Evolutionary conservation across 1,139 yeast species (phyloP), one percentile per base, ranked within the genome.

Genomic region (Pichia sorboxylosa): DNA sequence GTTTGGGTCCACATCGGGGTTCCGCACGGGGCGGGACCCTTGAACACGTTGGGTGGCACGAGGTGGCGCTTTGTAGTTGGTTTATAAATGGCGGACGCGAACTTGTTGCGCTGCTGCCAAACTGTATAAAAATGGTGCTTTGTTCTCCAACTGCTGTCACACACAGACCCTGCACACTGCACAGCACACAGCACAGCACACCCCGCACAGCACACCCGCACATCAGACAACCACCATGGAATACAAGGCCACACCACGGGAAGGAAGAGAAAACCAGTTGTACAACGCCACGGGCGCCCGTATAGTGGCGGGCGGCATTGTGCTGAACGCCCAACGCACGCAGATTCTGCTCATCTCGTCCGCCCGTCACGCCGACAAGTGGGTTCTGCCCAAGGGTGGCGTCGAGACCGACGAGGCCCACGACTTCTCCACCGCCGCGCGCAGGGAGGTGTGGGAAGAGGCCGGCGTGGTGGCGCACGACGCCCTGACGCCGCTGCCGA

Each of bases 371-470:
- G 64, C 64, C 23, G 68, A 70, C 35, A 68, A 66, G 45, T 85
- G 94, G 94, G 82, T 92, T 11, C 57, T 90, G 9, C 98, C 98
- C 4, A 92, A 90, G 50, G 99, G 99, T 21, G 99, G 99, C 1
- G 75, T 87, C 33, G 99, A 90, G 54, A 51, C 55, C 27, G 98
- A 90, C 53, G 98, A 90, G 50, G 62, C 69, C 3, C 74, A 72
- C 26, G 45, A 53, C 27, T 54, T 43, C 35, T 37, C 43, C 5
- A 27, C 58, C 8, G 61, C 83, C 6, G 97, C 97, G 0, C 61
- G 68, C 13, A 62, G 99, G 38, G 98, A 90, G 53, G 82, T 94
- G 0, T 90, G 98, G 98, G 98, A 90, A 55, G 99, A 90, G 55
- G 93, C 94, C 0, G 98, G 98, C 0, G 82, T 80, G 19, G 69